These are phyloP conservation scores for Trametes hirsuta DNA, from an alignment of 1,284 basidiomycete species.

Conservation along the genomic window DNA sequence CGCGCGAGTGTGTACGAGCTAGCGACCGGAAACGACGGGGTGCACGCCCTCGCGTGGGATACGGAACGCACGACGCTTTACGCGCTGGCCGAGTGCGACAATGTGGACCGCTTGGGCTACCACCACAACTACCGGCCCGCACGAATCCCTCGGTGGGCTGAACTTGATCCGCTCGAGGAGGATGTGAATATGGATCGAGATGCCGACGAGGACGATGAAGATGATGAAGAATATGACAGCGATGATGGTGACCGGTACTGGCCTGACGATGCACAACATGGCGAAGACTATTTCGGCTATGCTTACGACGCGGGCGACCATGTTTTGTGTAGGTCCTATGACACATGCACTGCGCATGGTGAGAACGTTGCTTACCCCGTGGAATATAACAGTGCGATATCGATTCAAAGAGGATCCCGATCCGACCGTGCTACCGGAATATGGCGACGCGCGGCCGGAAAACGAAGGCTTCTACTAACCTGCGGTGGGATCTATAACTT, in stretches of 20 bases:
- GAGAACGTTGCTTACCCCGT: too few species aligned
- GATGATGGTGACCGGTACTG: slow-evolving; percentile 26
- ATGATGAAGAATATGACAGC: slow-evolving; percentile 10
- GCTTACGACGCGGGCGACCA: slow-evolving; percentile 41
- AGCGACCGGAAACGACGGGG: slow-evolving; percentile 45
- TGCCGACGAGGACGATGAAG: slow-evolving; percentile 20
- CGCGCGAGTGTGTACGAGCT: slow-evolving; percentile 42
- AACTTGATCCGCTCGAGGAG: not conserved
- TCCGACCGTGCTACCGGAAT: not conserved
- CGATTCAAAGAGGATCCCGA: slow-evolving; percentile 20
- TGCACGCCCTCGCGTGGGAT: slow-evolving; percentile 41
- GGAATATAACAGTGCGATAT: slow-evolving; percentile 9
- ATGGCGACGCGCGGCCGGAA: not conserved
- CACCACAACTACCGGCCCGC: slow-evolving; percentile 36
- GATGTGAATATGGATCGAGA: slow-evolving; percentile 18
- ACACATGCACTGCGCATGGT: too few species aligned
- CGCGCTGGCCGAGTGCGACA: slow-evolving; percentile 40
- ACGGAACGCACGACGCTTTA: slow-evolving; percentile 34
- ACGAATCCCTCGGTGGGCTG: slow-evolving; percentile 24
- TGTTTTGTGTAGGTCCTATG: slow-evolving; percentile 31
- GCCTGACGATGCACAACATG: slow-evolving; percentile 38
- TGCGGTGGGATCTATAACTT: too few species aligned
- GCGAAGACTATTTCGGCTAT: slow-evolving; percentile 40
- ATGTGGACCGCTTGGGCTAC: slow-evolving; percentile 37
- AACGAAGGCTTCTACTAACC: not conserved